Evolutionary conservation across 2,329 filamentous ascomycete species (phyloP), one percentile per base, ranked within the genome.

Genomic region (Colletotrichum cordylinicola): DNA sequence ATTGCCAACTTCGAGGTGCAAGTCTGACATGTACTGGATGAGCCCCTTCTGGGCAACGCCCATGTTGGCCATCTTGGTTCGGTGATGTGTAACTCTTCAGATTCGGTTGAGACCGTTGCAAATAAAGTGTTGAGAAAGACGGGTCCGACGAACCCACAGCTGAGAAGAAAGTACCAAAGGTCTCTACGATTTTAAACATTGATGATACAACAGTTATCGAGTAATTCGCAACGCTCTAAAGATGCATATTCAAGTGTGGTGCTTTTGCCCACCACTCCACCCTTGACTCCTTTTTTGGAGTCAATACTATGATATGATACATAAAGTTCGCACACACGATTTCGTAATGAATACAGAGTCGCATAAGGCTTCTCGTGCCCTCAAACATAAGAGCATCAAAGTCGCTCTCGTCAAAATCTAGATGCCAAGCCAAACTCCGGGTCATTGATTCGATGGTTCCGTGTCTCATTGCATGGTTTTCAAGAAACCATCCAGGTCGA

Each of bases 401-500:
- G 12, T 37, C 29, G 71, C 74, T 76, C 74, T 65, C 58, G 21
- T 69, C 74, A 74, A 74, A 68, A 69, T 56, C 65, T 56, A 74
- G 43, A 69, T 64, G 72, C 65, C 68, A 75, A 68, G 39, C 75
- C 65, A 33, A 77, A 77, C 75, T 77, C 75, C 52, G 13, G 35
- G 31, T 48, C 43, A 60, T 68, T 60, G 33, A 56, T 37, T 33
- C 60, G 13, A 24, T 29, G 62, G 29, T 21, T 52, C 31, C 39
- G 58, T 18, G 24, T 64, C 68, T 82, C 82, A 90, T 75, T 95
- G 95, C 95, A 99, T 98, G 79, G 92, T 98, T 84, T 96, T 96
- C 87, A 99, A 90, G 87, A 98, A 99, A 5, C 95, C 96, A 81
- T 98, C 96, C 79, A 99, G 87, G 83, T 98, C 95, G 84, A 98